phyloP scores from a whole-genome alignment of 2,329 filamentous ascomycete species.

The Metarhizium album region DNA sequence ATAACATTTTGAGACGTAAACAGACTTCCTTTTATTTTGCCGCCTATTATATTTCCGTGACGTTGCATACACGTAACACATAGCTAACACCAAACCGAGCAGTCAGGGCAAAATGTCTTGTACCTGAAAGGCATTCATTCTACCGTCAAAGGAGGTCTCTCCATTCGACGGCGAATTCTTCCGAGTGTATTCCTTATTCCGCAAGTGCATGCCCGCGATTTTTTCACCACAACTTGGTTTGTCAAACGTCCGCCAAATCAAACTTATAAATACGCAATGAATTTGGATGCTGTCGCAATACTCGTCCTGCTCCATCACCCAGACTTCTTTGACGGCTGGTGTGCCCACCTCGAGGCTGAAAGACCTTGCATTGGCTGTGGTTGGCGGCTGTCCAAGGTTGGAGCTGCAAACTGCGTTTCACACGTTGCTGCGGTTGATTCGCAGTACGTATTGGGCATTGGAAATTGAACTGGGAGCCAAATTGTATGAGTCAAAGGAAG shows the following conservation, averaged over 20 bases:
- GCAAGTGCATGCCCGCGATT: not conserved
- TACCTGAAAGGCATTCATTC: not conserved
- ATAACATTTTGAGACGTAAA: not conserved
- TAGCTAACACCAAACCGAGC: not conserved
- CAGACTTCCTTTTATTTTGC: not conserved
- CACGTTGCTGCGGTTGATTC: not conserved
- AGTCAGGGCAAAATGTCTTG: not conserved
- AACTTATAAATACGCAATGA: no score
- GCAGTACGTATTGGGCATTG: not conserved
- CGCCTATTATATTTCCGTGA: not conserved
- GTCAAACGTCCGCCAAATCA: no score
- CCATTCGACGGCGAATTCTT: not conserved
- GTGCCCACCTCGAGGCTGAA: constrained; percentile 3
- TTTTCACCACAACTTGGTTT: not conserved
- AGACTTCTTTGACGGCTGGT: no score
- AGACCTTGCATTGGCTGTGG: constrained; percentile 2
- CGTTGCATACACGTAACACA: not conserved
- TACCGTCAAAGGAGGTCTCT: no score
- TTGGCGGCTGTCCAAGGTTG: not conserved
- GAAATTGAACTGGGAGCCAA: not conserved
- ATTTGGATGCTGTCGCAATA: no score
- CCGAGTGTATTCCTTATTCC: not conserved
- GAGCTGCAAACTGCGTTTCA: not conserved
- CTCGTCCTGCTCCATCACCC: not conserved
- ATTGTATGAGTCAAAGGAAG: constrained; percentile 1